Conservation (phyloP, 2,329 filamentous ascomycete genomes). For the Aspergillus pseudoglaucus region DNA sequence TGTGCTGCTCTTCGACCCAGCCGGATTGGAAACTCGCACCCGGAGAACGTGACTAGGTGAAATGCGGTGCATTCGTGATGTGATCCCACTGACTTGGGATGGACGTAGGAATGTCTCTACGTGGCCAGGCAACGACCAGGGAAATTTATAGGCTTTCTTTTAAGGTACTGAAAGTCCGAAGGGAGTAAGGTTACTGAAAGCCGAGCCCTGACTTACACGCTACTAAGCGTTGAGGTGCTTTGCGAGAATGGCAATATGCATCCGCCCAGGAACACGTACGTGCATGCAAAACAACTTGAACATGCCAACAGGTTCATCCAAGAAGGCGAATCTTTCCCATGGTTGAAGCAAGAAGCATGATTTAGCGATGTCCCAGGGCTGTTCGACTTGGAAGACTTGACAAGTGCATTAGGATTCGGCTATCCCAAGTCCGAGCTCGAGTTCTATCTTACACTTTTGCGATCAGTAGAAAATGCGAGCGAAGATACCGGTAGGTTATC, state of each 20-base stretch:
- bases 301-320: constrained; percentile 1
- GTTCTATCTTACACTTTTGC: constrained; percentile 3
- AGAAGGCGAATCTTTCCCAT: constrained; percentile 5
- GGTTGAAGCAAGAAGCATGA: constrained; percentile 1
- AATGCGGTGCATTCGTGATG: constrained; percentile 2
- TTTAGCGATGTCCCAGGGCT: not conserved
- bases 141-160: constrained; percentile 4
- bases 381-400: not conserved
- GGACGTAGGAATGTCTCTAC: constrained; percentile 1
- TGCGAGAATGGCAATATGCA: constrained; percentile 4
- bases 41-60: constrained; percentile 5
- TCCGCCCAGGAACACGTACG: constrained; percentile 2
- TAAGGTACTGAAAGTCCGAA: constrained; percentile 1
- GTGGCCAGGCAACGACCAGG: constrained; percentile 1
- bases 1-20: not conserved
- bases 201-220: not conserved
- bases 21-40: constrained; percentile 1
- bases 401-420: constrained; percentile 3
- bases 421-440: constrained; percentile 4
- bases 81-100: not conserved
- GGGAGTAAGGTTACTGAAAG: not conserved
- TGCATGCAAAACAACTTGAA: constrained; percentile 1
- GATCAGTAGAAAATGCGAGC: not conserved
- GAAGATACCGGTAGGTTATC: not conserved
- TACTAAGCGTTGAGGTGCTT: constrained; percentile 2